Evolutionary conservation across 2,329 filamentous ascomycete species (phyloP).

Genomic region (Aspergillus aculeatinus): DNA sequence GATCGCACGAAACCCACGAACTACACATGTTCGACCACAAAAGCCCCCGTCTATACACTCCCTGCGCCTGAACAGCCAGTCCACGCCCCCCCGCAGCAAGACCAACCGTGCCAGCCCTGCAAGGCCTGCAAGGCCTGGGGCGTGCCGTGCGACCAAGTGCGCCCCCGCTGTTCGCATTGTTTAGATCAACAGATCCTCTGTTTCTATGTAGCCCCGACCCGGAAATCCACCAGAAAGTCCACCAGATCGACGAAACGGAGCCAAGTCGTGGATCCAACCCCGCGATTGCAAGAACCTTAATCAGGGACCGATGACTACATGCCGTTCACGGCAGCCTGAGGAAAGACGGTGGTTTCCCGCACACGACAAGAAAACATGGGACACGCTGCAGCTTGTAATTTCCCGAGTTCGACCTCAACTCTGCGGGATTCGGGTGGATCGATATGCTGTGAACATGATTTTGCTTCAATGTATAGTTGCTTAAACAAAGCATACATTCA

Average conservation of each 20-base stretch:
- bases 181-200: constrained; percentile 33
- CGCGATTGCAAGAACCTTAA: neutral
- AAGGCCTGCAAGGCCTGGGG: constrained; percentile 31
- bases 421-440: no score
- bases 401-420: no score
- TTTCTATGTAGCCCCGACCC: constrained; percentile 33
- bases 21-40: neutral
- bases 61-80: neutral
- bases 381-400: neutral
- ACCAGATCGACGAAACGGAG: constrained; percentile 9
- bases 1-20: neutral
- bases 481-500: no score
- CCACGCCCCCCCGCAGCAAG: neutral
- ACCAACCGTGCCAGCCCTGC: constrained; percentile 23
- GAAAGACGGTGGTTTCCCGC: neutral
- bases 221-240: constrained; percentile 19
- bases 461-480: no score
- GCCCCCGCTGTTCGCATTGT: constrained; percentile 34
- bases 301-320: neutral
- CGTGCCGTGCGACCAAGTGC: constrained; percentile 28
- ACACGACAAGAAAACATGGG: neutral
- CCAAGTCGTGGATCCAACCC: neutral
- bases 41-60: neutral
- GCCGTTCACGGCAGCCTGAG: neutral
- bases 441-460: no score